A percentile compares a stretch with the other conserved stretches of the same genome.
These are phyloP conservation scores for Nitzschia putrida DNA, from an alignment of 108 stramenopile species.

Conservation along the genomic window DNA sequence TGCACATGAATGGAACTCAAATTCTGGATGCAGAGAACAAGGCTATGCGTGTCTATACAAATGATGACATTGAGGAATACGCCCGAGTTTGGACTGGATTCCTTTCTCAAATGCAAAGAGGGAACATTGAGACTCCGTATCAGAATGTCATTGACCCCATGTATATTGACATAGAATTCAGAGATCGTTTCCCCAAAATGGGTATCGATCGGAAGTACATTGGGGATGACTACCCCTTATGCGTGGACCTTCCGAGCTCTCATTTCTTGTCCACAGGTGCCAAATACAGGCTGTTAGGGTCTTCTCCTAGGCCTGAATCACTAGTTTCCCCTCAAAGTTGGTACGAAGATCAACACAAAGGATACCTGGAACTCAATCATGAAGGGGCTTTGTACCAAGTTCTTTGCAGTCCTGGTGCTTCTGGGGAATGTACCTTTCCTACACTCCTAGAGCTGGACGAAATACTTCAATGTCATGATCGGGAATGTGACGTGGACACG, in stretches of 20 bases:
- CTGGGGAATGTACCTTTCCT: slow-evolving; percentile 20
- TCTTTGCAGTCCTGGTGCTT: slow-evolving; percentile 38
- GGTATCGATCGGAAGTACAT: slow-evolving; percentile 53
- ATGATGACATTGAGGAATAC: slow-evolving; percentile 62
- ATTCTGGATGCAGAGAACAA: slow-evolving; percentile 37
- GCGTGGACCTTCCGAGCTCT: slow-evolving; percentile 50
- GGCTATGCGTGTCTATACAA: slow-evolving; percentile 53
- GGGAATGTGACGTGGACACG: slow-evolving; percentile 46
- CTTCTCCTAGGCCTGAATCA: slow-evolving; percentile 12
- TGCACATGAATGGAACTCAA: slow-evolving; percentile 70
- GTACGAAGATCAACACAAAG: slow-evolving; percentile 22
- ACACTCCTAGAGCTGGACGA: slow-evolving; percentile 9
- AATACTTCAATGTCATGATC: slow-evolving; percentile 24
- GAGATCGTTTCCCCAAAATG: slow-evolving; percentile 73
- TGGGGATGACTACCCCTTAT: slow-evolving; percentile 65
- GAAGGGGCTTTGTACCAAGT: slow-evolving; percentile 8
- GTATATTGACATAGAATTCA: slow-evolving; percentile 22
- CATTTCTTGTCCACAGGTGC: slow-evolving; percentile 62
- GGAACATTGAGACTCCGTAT: slow-evolving; percentile 47
- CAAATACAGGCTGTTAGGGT: slow-evolving; percentile 56
- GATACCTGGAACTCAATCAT: slow-evolving; percentile 3
- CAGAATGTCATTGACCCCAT: slow-evolving; percentile 27
- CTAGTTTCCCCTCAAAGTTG: slow-evolving; percentile 1
- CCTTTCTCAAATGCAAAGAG: slow-evolving; percentile 41
- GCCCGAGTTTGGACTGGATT: slow-evolving; percentile 54